Evolutionary conservation across 192 early-diverging fungal genomes (phyloP).

Genomic region (Backusella tuberculispora): DNA sequence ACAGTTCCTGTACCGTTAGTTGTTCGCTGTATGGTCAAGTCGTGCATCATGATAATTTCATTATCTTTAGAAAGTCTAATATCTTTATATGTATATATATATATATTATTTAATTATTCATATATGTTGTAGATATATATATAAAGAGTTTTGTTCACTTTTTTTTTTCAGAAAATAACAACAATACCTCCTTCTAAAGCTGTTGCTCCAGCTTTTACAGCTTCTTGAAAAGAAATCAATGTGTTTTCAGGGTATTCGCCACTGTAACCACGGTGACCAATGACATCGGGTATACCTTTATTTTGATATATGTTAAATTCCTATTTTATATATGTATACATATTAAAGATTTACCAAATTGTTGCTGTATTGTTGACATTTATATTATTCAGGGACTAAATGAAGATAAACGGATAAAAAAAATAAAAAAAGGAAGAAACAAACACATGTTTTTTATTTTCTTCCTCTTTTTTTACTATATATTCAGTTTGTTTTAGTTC

Average conservation of each 20-base stretch:
- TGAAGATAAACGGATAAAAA: not conserved
- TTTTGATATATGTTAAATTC: not conserved
- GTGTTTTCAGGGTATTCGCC: slow-evolving; percentile 60
- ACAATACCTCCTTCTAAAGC: slow-evolving; percentile 51
- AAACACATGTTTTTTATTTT: not conserved
- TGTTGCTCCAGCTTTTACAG: slow-evolving; percentile 51
- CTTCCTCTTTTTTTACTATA: not conserved
- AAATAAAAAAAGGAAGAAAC: not conserved
- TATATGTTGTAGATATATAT: not conserved
- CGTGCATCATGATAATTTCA: slow-evolving; percentile 58
- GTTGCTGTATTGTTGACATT: not conserved
- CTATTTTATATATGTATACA: too few relatives aligned
- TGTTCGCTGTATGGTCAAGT: slow-evolving; percentile 52
- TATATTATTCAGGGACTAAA: not conserved
- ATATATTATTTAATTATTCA: not conserved
- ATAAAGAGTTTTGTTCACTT: not conserved
- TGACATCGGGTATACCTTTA: slow-evolving; percentile 20
- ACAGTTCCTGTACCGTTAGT: slow-evolving; percentile 51
- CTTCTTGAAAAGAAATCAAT: slow-evolving; percentile 50
- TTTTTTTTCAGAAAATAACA: not conserved
- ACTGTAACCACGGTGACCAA: slow-evolving; percentile 52
- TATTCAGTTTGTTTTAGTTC: not conserved
- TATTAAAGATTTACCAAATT: not conserved
- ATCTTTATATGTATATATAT: too few relatives aligned
- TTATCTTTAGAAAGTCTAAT: slow-evolving; percentile 55